Percentiles rank a stretch among this genome's conserved stretches.
phyloP scores from a whole-genome alignment of 345 rosid species.

The Salix purpurea region DNA sequence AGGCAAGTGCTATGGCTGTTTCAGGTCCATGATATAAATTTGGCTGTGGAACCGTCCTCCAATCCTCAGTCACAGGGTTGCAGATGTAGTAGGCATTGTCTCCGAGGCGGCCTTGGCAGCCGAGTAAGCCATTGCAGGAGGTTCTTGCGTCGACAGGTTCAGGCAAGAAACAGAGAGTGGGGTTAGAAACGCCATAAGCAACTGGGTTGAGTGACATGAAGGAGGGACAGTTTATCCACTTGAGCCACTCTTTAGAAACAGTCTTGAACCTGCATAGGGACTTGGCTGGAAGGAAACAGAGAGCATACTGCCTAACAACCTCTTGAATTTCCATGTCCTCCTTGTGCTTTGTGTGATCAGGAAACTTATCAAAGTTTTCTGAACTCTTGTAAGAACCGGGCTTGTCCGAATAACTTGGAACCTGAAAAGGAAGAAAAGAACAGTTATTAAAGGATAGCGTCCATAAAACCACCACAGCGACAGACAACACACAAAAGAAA shows the following conservation, averaged over 20 bases:
- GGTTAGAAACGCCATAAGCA: slow-evolving; percentile 31
- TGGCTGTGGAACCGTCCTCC: slow-evolving; percentile 36
- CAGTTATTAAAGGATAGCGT: neutral
- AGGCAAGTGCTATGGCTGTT: slow-evolving; percentile 33
- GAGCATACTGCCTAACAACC: slow-evolving; percentile 22
- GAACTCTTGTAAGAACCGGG: neutral
- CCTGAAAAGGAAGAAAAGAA: slow-evolving; percentile 1
- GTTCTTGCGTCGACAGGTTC: slow-evolving; percentile 17
- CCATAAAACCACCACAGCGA: neutral
- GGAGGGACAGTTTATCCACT: slow-evolving; percentile 28
- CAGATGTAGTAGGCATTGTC: slow-evolving; percentile 33
- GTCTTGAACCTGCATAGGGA: slow-evolving; percentile 35
- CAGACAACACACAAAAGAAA: neutral
- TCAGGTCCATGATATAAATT: slow-evolving; percentile 21
- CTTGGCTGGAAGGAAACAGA: slow-evolving; percentile 42
- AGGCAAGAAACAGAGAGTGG: slow-evolving; percentile 33
- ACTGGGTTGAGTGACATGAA: slow-evolving; percentile 23
- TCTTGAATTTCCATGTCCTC: slow-evolving; percentile 9
- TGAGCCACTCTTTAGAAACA: slow-evolving; percentile 40
- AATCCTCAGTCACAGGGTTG: slow-evolving; percentile 42
- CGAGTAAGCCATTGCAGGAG: slow-evolving; percentile 38
- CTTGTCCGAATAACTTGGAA: neutral
- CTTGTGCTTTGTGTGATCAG: neutral
- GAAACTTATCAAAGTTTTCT: neutral
- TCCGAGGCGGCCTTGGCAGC: slow-evolving; percentile 25